phyloP scores from a whole-genome alignment of 1,284 basidiomycete species.

The Rhizoctonia solani region DNA sequence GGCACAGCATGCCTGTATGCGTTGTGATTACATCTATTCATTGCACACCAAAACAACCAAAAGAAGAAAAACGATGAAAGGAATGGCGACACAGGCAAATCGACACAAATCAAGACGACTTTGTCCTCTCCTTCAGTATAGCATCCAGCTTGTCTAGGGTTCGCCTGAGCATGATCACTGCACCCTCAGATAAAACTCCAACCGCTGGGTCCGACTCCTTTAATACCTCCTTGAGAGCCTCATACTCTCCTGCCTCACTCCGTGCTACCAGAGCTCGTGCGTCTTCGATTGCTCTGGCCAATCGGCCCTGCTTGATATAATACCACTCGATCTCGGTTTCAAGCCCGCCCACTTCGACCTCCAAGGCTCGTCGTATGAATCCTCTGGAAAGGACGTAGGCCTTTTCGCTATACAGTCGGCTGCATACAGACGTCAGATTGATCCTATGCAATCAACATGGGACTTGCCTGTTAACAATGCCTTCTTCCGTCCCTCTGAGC shows the following conservation, averaged over 20 bases:
- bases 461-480: conserved; percentile 76
- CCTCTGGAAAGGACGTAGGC: conserved; percentile 88
- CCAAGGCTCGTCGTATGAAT: conserved; percentile 84
- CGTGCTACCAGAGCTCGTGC: conserved; percentile 68
- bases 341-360: conserved; percentile 72
- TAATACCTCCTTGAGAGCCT: conserved; percentile 48
- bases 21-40: conserved; percentile 15
- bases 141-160: conserved; percentile 61
- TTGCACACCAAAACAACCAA: conserved; percentile 22
- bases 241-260: conserved; percentile 54
- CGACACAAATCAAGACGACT: not conserved
- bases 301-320: conserved; percentile 67
- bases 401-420: conserved; percentile 87
- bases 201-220: conserved; percentile 62
- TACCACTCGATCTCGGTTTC: conserved; percentile 75
- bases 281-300: conserved; percentile 69
- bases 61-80: conserved; percentile 2
- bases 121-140: conserved; percentile 42
- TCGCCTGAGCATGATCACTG: conserved; percentile 77
- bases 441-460: conserved; percentile 19
- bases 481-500: conserved; percentile 84
- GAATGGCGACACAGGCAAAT: not conserved
- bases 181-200: conserved; percentile 76
- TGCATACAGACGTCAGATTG: conserved; percentile 43
- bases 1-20: conserved; percentile 8